Conservation (phyloP, 768 basidiomycete species). For the Hemileccinum impolitum region DNA sequence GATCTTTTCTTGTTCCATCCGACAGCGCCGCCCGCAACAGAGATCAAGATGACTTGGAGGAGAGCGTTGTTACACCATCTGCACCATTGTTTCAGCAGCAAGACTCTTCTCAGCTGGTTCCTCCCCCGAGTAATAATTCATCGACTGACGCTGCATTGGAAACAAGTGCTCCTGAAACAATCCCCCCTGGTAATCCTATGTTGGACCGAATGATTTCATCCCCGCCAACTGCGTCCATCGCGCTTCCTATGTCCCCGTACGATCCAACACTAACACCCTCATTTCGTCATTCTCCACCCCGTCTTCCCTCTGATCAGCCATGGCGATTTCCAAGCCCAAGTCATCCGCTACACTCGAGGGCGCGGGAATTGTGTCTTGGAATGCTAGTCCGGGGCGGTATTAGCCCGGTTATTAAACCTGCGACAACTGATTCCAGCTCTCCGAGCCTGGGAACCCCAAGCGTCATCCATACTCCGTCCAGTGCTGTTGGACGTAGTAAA, state of each 20-base stretch:
- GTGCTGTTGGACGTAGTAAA: conserved; percentile 23
- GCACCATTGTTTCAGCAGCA: conserved; percentile 25
- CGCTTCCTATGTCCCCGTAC: conserved; percentile 67
- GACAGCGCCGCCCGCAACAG: conserved; percentile 12
- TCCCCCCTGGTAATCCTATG: neutral
- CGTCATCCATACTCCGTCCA: conserved; percentile 29
- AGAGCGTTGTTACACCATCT: conserved; percentile 13
- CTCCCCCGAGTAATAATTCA: conserved; percentile 8
- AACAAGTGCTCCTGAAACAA: conserved; percentile 1
- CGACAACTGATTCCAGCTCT: conserved; percentile 27
- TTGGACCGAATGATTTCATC: conserved; percentile 17
- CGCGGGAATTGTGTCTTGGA: conserved; percentile 61
- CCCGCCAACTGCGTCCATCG: conserved; percentile 23
- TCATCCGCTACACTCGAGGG: conserved; percentile 66
- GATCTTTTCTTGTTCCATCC: conserved; percentile 20
- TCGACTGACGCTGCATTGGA: conserved; percentile 1
- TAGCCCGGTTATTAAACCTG: conserved; percentile 44
- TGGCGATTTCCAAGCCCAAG: conserved; percentile 82
- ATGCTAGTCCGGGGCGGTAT: conserved; percentile 54
- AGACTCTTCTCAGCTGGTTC: conserved; percentile 23
- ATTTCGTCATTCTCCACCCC: conserved; percentile 74
- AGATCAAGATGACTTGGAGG: conserved; percentile 12
- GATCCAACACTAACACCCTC: conserved; percentile 72
- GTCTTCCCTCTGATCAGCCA: conserved; percentile 73
- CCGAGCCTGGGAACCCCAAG: conserved; percentile 30